Base-by-base conservation (phyloP, 805 yeast species). In the Jamesozyma jinghongensis region DNA sequence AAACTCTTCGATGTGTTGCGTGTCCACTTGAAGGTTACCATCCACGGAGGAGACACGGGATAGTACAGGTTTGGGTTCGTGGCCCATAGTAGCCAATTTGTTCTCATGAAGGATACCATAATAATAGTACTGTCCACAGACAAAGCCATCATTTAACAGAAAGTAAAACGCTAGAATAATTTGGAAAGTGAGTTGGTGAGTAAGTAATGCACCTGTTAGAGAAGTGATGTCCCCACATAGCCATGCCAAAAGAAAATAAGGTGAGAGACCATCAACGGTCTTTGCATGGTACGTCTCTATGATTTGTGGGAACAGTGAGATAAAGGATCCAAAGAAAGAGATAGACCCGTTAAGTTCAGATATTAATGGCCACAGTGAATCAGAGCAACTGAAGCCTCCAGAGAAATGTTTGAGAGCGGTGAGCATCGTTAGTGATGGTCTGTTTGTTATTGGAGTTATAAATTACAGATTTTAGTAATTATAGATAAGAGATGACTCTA, bases 171-270 rank as follows among this genome's bases (percentile, higher is more conserved):
- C 85, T 14, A 87, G 65, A 18, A 78, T 64, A 10, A 77, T 72
- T 57, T 87, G 97, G 61, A 87, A 88, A n/a, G 81, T 77, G 36
- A 86, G 66, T 45, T 88, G 96, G 5, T 74, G 57, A 0, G 95
- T 86, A 36, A 86, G 56, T 0, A 84, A 44, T 45, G 95, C 85
- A 0, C 96, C 97, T 0, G 72, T 35, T 22, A 80, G 59, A 34
- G 76, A 71, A 7, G 77, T 69, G 17, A 69, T 55, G 44, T 68
- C 81, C 10, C 70, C 71, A 16, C 59, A 33, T 20, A 66, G 42
- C 70, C 70, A 67, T 3, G 74, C 66, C 6, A 69, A 62, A 41
- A 77, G 68, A 32, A 76, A 66, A 14, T 69, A 47, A 2, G 79
- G 78, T 4, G 79, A 73, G 16, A 77, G 59, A 5, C 82, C 82